Evolutionary conservation across 2,329 filamentous ascomycete species (phyloP).

Genomic region (Fusarium sublunatum): DNA sequence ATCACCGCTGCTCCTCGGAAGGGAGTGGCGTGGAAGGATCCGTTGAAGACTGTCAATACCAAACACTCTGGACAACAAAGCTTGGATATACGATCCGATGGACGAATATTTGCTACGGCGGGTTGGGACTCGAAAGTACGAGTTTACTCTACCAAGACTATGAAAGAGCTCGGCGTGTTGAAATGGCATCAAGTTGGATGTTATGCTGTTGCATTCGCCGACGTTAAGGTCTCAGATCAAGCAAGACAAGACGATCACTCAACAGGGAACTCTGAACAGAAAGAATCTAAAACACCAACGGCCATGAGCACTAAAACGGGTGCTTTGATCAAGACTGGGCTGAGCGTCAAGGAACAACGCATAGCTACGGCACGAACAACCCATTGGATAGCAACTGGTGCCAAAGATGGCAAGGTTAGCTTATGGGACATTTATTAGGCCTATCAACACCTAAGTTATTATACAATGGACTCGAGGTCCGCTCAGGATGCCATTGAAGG

Average conservation of each 20-base stretch:
- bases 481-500: background rate
- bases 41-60: conserved; percentile 75
- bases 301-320: background rate
- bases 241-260: background rate
- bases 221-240: conserved; percentile 46
- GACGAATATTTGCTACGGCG: conserved; percentile 85
- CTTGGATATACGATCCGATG: conserved; percentile 80
- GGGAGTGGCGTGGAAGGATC: conserved; percentile 54
- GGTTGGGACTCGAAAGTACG: conserved; percentile 89
- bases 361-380: conserved; percentile 72
- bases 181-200: conserved; percentile 95
- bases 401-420: conserved; percentile 95
- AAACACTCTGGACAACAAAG: conserved; percentile 92
- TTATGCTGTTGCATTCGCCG: conserved; percentile 81
- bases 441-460: background rate
- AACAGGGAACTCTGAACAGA: background rate
- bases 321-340: conserved; percentile 15
- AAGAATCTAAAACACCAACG: background rate
- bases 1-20: conserved; percentile 19
- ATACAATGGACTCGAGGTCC: background rate
- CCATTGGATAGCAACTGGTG: conserved; percentile 91
- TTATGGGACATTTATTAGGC: conserved; percentile 91
- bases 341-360: conserved; percentile 70
- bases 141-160: conserved; percentile 81
- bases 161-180: conserved; percentile 89